Conservation (phyloP, 129 eudicot genomes). For the Chrysanthemum lavandulifolium region DNA sequence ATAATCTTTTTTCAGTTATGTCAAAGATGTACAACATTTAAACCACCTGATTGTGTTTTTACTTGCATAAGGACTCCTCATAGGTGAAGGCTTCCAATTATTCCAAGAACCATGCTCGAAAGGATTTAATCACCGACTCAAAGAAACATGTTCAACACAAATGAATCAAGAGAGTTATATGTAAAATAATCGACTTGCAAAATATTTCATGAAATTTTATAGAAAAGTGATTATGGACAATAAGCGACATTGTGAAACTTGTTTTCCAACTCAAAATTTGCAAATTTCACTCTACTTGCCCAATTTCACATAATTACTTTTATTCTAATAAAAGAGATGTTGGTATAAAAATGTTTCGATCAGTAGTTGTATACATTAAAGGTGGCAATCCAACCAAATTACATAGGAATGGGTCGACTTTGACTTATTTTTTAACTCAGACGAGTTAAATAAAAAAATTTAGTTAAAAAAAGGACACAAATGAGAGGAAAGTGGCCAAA, state of each 20-base stretch:
- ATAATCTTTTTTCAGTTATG: not conserved
- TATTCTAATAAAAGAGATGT: not conserved
- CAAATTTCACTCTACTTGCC: not conserved
- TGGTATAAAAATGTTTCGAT: not conserved
- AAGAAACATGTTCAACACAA: not conserved
- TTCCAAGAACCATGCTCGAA: conserved; percentile 1
- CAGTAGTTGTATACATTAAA: not conserved
- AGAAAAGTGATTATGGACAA: not conserved
- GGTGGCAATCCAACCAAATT: no score
- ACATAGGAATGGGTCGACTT: no score
- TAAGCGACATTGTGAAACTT: not conserved
- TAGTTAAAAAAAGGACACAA: no score
- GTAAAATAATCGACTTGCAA: not conserved
- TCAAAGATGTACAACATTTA: not conserved
- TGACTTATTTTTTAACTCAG: no score
- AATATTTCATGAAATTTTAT: not conserved
- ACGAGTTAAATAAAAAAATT: not conserved
- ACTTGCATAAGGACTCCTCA: not conserved
- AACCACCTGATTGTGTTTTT: not conserved
- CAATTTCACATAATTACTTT: not conserved
- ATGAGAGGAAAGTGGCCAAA: no score
- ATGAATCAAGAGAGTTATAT: not conserved
- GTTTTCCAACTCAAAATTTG: not conserved
- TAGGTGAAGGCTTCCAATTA: not conserved
- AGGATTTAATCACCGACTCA: not conserved